Evolutionary conservation across 1,284 basidiomycete species (phyloP).

Genomic region (Rhizopogon hawkerae): DNA sequence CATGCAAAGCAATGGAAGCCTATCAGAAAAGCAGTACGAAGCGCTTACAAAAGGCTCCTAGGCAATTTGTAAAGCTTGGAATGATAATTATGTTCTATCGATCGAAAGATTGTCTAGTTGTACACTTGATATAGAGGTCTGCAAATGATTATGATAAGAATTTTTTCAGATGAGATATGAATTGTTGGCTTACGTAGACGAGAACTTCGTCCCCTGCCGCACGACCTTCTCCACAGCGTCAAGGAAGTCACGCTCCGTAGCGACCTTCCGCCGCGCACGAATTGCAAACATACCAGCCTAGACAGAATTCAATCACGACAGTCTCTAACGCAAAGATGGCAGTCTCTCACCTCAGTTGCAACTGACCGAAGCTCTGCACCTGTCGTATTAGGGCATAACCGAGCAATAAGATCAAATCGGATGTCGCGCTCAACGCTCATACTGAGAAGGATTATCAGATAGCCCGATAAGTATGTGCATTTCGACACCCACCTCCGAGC

Average conservation of each 20-base stretch:
- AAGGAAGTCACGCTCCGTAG: slow-evolving; percentile 95
- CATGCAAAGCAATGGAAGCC: background rate
- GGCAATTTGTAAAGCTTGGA: too few species aligned
- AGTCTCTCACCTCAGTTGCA: slow-evolving; percentile 76
- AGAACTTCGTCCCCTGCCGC: slow-evolving; percentile 95
- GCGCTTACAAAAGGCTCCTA: too few species aligned
- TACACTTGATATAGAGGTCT: slow-evolving; percentile 70
- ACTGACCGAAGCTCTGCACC: slow-evolving; percentile 96
- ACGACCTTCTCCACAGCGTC: slow-evolving; percentile 99
- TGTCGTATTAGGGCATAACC: slow-evolving; percentile 95
- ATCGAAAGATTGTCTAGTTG: slow-evolving; percentile 37
- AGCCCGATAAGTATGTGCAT: background rate
- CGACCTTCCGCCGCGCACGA: slow-evolving; percentile 91
- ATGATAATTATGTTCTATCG: too few species aligned
- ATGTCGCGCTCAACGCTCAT: slow-evolving; percentile 98
- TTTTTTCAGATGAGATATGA: background rate
- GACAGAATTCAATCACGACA: background rate
- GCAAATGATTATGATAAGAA: slow-evolving; percentile 12
- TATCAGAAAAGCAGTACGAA: too few species aligned
- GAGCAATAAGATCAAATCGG: slow-evolving; percentile 94
- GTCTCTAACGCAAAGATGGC: background rate
- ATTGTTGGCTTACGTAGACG: slow-evolving; percentile 28
- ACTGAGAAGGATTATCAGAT: slow-evolving; percentile 33
- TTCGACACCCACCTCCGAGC: slow-evolving; percentile 62
- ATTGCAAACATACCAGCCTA: slow-evolving; percentile 99